A percentile compares a stretch with the other conserved stretches of the same genome.
Evolutionary conservation across 2,329 filamentous ascomycete genomes (phyloP).

Genomic region (Nigrospora osmanthi): DNA sequence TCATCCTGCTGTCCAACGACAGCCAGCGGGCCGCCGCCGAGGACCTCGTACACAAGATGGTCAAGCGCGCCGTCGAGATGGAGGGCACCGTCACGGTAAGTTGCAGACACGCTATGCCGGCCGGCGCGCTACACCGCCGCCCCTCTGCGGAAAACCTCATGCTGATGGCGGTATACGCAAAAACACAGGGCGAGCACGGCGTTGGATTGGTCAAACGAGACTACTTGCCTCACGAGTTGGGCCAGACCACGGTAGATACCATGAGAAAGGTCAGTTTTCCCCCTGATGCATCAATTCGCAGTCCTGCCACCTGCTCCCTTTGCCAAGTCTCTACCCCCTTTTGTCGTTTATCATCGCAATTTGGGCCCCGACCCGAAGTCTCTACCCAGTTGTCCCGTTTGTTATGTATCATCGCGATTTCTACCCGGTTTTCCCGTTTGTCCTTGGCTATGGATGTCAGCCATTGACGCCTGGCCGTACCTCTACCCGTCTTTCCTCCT

Average conservation of each 20-base stretch:
- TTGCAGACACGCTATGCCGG: neutral
- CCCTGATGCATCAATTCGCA: neutral
- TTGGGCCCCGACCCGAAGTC: too few relatives aligned
- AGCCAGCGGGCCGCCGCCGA: slow-evolving; percentile 59
- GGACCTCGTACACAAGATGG: slow-evolving; percentile 72
- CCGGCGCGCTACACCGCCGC: neutral
- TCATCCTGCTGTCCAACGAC: slow-evolving; percentile 55
- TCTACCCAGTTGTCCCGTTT: neutral
- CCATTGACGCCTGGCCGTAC: too few relatives aligned
- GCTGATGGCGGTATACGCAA: neutral
- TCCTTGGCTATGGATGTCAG: too few relatives aligned
- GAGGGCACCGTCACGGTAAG: slow-evolving; percentile 72
- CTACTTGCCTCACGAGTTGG: slow-evolving; percentile 72
- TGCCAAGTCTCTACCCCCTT: neutral
- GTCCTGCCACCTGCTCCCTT: neutral
- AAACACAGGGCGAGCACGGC: slow-evolving; percentile 64
- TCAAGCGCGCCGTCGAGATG: slow-evolving; percentile 76
- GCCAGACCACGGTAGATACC: slow-evolving; percentile 64
- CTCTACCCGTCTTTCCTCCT: too few relatives aligned
- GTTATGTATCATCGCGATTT: too few relatives aligned
- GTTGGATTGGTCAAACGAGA: slow-evolving; percentile 80
- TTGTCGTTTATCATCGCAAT: neutral
- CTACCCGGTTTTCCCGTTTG: too few relatives aligned
- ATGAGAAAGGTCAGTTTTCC: slow-evolving; percentile 63
- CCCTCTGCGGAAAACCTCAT: neutral